Evolutionary conservation across 805 yeast species (phyloP).

Genomic region (Yamadazyma sp.): DNA sequence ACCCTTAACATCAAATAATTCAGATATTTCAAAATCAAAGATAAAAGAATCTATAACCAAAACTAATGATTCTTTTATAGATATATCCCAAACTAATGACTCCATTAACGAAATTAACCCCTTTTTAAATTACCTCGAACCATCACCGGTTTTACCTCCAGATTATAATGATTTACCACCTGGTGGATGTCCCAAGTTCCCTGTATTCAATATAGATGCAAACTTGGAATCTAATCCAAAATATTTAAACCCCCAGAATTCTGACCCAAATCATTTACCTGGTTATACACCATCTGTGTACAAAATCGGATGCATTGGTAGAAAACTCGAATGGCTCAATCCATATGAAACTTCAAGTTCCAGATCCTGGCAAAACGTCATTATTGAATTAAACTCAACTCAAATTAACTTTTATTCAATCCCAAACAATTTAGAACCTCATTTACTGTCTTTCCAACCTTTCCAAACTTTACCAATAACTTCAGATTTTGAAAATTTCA

Average conservation of each 20-base stretch:
- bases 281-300: constrained; percentile 62
- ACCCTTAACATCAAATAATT: constrained; percentile 2
- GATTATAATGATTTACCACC: constrained; percentile 35
- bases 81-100: not conserved
- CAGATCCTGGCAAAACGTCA: constrained; percentile 67
- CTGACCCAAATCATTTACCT: constrained; percentile 51
- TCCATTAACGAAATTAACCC: too few relatives aligned
- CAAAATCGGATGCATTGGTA: constrained; percentile 51
- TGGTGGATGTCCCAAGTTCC: constrained; percentile 43
- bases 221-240: too few relatives aligned
- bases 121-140: constrained; percentile 33
- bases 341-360: constrained; percentile 70
- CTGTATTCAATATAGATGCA: constrained; percentile 16
- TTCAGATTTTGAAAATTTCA: constrained; percentile 4
- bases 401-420: constrained; percentile 67
- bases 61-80: too few relatives aligned
- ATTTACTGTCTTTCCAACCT: constrained; percentile 19
- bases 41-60: too few relatives aligned
- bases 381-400: constrained; percentile 81
- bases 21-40: too few relatives aligned
- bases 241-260: not conserved
- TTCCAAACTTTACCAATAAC: constrained; percentile 2
- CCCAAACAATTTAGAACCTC: constrained; percentile 30
- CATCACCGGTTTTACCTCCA: constrained; percentile 39
- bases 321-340: constrained; percentile 73